Percentiles rank a stretch among this genome's conserved stretches.
phyloP scores from a whole-genome alignment of 371 early-diverging fungal genomes.

The Vairimorpha apis region DNA sequence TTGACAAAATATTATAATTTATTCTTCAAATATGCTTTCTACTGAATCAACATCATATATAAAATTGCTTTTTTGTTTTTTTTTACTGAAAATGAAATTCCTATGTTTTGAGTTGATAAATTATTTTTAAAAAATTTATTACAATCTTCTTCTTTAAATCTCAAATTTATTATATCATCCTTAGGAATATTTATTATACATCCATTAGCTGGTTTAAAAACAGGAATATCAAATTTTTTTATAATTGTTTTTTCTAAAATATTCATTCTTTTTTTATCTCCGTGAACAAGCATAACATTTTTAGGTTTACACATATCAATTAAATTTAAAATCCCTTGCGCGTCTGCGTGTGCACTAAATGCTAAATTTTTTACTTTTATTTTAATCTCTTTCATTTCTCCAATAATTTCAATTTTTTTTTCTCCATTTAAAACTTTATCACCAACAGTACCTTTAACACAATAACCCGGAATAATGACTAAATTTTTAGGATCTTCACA shows the following conservation, averaged over 20 bases:
- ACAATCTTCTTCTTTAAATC: slow-evolving; percentile 25
- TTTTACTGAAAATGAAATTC: slow-evolving; percentile 11
- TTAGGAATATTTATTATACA: slow-evolving; percentile 37
- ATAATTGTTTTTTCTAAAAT: slow-evolving; percentile 68
- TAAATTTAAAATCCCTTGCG: slow-evolving; percentile 89
- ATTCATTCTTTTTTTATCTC: slow-evolving; percentile 81
- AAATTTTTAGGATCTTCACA: slow-evolving; percentile 77
- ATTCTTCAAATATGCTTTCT: background rate
- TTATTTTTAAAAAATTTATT: slow-evolving; percentile 13
- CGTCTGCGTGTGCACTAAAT: slow-evolving; percentile 96
- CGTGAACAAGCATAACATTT: slow-evolving; percentile 94
- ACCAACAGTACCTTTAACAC: slow-evolving; percentile 84
- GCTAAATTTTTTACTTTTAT: slow-evolving; percentile 83
- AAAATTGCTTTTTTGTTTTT: slow-evolving; percentile 1
- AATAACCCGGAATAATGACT: slow-evolving; percentile 73
- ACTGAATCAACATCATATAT: background rate
- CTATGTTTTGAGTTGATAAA: slow-evolving; percentile 8
- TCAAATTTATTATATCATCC: slow-evolving; percentile 26
- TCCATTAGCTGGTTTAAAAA: slow-evolving; percentile 50
- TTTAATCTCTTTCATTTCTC: slow-evolving; percentile 74
- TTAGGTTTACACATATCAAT: slow-evolving; percentile 79
- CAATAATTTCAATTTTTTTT: slow-evolving; percentile 70
- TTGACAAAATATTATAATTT: slow-evolving; percentile 19
- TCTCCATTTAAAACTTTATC: slow-evolving; percentile 82
- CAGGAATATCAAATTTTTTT: slow-evolving; percentile 36